phyloP scores from a whole-genome alignment of 768 basidiomycete genomes.

The Kwoniella sp. region DNA sequence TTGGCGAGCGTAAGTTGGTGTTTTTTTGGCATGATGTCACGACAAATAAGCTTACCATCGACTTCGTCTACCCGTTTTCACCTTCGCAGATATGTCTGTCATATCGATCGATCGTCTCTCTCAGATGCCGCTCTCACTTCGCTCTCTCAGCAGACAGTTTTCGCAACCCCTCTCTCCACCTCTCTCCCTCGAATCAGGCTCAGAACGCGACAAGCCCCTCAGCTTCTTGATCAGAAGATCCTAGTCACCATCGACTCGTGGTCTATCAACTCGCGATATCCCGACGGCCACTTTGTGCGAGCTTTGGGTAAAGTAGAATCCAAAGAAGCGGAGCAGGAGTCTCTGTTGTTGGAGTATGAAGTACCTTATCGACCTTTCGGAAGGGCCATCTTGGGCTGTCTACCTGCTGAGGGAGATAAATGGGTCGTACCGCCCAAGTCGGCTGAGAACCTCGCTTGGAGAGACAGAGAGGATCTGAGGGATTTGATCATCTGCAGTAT shows the following conservation, averaged over 20 bases:
- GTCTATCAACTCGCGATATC: conserved; percentile 83
- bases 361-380: conserved; percentile 96
- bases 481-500: conserved; percentile 89
- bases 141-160: conserved; percentile 75
- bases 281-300: conserved; percentile 95
- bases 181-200: conserved; percentile 90
- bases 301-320: conserved; percentile 86
- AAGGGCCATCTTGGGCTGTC: conserved; percentile 87
- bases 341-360: conserved; percentile 87
- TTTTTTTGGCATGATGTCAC: not conserved
- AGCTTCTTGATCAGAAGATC: conserved; percentile 88
- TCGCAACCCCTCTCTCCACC: conserved; percentile 89
- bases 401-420: conserved; percentile 82
- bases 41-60: not conserved
- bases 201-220: conserved; percentile 89
- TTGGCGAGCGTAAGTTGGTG: conserved; percentile 80
- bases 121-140: conserved; percentile 77
- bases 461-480: conserved; percentile 81
- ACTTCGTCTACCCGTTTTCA: not conserved
- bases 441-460: conserved; percentile 65
- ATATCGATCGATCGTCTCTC: conserved; percentile 86
- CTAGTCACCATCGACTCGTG: conserved; percentile 93
- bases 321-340: conserved; percentile 96
- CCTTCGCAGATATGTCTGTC: conserved; percentile 77
- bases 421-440: conserved; percentile 90